These are phyloP conservation scores for Cladosporium sp. DNA, from an alignment of 2,329 filamentous ascomycete genomes.

Conservation along the genomic window DNA sequence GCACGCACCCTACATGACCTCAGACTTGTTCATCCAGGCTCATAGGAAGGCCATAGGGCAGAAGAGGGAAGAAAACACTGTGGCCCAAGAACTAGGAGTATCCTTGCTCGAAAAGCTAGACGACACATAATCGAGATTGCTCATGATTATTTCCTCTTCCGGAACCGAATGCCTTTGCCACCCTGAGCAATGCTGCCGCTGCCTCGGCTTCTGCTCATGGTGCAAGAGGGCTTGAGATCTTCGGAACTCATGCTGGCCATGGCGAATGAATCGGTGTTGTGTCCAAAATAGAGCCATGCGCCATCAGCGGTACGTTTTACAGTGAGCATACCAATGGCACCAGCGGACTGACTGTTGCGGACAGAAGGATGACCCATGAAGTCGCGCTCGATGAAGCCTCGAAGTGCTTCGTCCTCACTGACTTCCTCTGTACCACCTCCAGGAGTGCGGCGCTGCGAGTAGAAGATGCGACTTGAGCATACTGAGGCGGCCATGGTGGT, in stretches of 20 bases:
- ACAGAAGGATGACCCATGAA: conserved; percentile 93
- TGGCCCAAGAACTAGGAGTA: not conserved
- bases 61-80: not conserved
- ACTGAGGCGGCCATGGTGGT: conserved; percentile 86
- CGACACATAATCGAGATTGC: not conserved
- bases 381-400: conserved; percentile 75
- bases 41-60: not conserved
- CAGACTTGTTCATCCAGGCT: not conserved
- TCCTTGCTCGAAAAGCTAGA: too few relatives aligned
- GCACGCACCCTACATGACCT: not conserved
- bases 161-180: conserved; percentile 31
- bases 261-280: conserved; percentile 87
- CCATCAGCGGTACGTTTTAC: conserved; percentile 79
- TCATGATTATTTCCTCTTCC: not conserved
- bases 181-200: conserved; percentile 51
- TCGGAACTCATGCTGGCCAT: conserved; percentile 82
- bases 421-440: conserved; percentile 46
- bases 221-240: conserved; percentile 70
- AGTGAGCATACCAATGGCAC: conserved; percentile 83
- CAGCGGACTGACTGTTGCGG: conserved; percentile 69
- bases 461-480: conserved; percentile 79
- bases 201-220: conserved; percentile 75
- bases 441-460: conserved; percentile 5
- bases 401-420: conserved; percentile 73
- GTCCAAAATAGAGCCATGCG: conserved; percentile 84